Evolutionary conservation across 768 basidiomycete genomes (phyloP), one percentile per base, ranked within the genome.

Genomic region (Lepiota venenata): DNA sequence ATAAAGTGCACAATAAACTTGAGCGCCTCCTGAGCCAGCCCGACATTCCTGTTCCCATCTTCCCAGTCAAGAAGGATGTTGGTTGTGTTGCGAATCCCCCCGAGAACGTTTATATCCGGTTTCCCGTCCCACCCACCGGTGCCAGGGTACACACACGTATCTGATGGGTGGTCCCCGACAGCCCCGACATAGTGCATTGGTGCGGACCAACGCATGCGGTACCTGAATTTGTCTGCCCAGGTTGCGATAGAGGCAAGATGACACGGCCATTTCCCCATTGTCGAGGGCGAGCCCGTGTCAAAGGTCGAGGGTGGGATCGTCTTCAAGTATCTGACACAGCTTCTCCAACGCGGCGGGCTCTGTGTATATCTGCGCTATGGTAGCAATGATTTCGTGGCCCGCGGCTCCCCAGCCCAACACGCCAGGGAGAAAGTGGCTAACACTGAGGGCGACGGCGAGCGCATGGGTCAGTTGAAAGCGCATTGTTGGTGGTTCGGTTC

Each of bases 321-420:
- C 69, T 58, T 85, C 77, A 59, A 97, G 84, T 61, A 98, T 85
- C 25, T 73, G 68, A 59, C 88, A 91, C 50, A 97, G 71, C 29
- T 75, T 77, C 2, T 81, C 76, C 38, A 87, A 75, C 4, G 87
- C 85, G 2, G 72, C 73, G 0, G 91, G 90, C 66, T 91, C 82
- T 2, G 98, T 80, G 66, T 97, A 84, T 56, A 95, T 91, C 66
- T 98, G 89, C 1, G 96, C 96, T 53, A 98, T 89, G 3, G 94
- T 96, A 1, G 94, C 95, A 4, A 93, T 83, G 29, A 97, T 86
- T 73, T 97, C 90, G 62, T 98, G 95, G 3, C 95, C 93, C 84
- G 57, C 21, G 4, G 53, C 53, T 42, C 53, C 53, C 53, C 53
- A 55, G 16, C 39, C 53, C 18, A 47, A 14, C 7, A 42, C 40